These are phyloP conservation scores for Fusarium pseudonygamai DNA, from an alignment of 2,329 filamentous ascomycete genomes.

Conservation along the genomic window DNA sequence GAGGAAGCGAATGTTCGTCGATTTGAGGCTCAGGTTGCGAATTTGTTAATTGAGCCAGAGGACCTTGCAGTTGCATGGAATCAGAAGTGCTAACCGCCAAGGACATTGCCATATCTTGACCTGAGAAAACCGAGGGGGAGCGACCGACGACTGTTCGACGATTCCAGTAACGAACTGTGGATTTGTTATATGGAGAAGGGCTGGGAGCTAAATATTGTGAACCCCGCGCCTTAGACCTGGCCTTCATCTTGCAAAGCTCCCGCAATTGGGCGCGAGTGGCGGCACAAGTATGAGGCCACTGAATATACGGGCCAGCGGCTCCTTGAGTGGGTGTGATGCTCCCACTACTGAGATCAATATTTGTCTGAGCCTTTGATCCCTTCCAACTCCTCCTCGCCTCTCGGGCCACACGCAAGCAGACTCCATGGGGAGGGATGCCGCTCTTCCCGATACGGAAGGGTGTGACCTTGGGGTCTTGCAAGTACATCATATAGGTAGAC, in stretches of 20 bases:
- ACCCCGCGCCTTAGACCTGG: constrained; percentile 55
- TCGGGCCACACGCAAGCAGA: constrained; percentile 71
- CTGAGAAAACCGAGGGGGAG: constrained; percentile 63
- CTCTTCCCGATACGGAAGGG: constrained; percentile 72
- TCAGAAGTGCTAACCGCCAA: constrained; percentile 70
- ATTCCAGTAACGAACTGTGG: constrained; percentile 60
- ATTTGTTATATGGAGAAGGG: constrained; percentile 65
- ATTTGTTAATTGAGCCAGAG: constrained; percentile 67
- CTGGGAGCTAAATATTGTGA: constrained; percentile 61
- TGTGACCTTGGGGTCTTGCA: constrained; percentile 74
- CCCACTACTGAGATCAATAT: constrained; percentile 56
- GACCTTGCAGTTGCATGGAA: constrained; percentile 70
- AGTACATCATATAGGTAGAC: constrained; percentile 71
- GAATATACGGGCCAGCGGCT: constrained; percentile 58
- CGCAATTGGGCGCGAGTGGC: constrained; percentile 70
- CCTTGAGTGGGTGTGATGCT: constrained; percentile 65
- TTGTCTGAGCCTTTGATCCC: constrained; percentile 58
- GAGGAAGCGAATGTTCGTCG: constrained; percentile 37
- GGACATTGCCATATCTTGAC: constrained; percentile 70
- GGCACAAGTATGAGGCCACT: constrained; percentile 72
- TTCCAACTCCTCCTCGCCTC: constrained; percentile 75
- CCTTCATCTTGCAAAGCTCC: constrained; percentile 68
- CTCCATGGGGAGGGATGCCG: constrained; percentile 70
- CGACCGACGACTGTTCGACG: constrained; percentile 59
- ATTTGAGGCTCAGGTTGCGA: constrained; percentile 45